Evolutionary conservation across 1,284 basidiomycete genomes (phyloP), one percentile per base, ranked within the genome.

Genomic region (Fomitopsis pinicola): DNA sequence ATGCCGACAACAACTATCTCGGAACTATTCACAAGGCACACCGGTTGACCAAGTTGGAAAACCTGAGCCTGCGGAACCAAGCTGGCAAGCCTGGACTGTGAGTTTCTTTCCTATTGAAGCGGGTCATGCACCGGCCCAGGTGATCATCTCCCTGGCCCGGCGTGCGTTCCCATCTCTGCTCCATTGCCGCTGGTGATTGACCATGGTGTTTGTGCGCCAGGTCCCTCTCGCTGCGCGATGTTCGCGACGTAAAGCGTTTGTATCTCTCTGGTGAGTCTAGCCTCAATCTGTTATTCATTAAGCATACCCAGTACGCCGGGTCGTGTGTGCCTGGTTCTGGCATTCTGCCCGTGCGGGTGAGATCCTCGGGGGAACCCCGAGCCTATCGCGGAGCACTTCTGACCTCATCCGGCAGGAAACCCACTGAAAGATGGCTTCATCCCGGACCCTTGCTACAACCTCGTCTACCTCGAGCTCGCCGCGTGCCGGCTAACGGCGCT

Each of bases 381-480:
- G 40, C 35, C 53, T 42, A 19, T 46, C 61, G 58, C 40, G 22
- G 28, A 38, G 35, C 50, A 40, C 33, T 42, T 40, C 48, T 61
- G 48, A 52, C 52, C 57, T 54, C 48, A 33, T 58, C 44, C 61
- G 10, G 42, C 28, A 82, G 81, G 81, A 50, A 82, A 82, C 71
- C 78, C 80, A 59, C 75, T 82, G 59, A 71, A 73, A 66, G 59
- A 68, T 5, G 72, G 77, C 60, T 82, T 82, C 66, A 79, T 89
- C 65, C 76, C 78, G 61, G 82, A 84, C 73, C 79, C 86, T 52
- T 92, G 92, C 76, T 95, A 94, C 77, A 91, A 94, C 70, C 81
- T 99, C 68, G 82, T 93, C 44, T 98, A 98, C 78, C 82, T 99
- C 68, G 97, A 99, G 77, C 80, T 94, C 42, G 95, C 95, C 12